These are phyloP conservation scores for Lipomyces anomalus DNA, from an alignment of 805 yeast species.

Conservation along the genomic window DNA sequence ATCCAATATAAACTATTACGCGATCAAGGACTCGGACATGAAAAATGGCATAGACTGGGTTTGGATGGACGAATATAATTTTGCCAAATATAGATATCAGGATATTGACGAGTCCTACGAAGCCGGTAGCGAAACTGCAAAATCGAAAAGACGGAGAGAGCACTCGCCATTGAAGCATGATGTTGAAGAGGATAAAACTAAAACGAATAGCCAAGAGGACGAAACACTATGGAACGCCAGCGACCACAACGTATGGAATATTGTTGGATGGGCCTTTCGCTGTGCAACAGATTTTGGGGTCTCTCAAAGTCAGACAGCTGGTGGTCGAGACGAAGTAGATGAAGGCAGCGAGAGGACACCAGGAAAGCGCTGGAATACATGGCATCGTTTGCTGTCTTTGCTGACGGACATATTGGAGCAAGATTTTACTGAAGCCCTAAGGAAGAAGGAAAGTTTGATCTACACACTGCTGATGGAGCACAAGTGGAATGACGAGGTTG, in stretches of 20 bases:
- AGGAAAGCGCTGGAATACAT: slow-evolving; percentile 16
- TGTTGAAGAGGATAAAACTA: no score
- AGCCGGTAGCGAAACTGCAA: no score
- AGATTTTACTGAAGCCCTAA: slow-evolving; percentile 11
- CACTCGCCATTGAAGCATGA: no score
- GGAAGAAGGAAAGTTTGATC: not conserved
- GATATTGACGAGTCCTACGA: no score
- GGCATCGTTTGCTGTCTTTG: slow-evolving; percentile 2
- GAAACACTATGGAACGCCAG: slow-evolving; percentile 9
- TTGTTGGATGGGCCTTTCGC: slow-evolving; percentile 18
- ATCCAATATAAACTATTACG: no score
- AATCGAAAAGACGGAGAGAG: no score
- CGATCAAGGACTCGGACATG: no score
- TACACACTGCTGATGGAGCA: not conserved
- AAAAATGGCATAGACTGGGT: no score
- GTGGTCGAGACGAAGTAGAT: not conserved
- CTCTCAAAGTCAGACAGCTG: not conserved
- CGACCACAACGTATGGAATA: slow-evolving; percentile 11
- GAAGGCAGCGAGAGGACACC: slow-evolving; percentile 1
- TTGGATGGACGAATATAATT: no score
- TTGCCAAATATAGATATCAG: no score
- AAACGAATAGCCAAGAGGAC: not conserved
- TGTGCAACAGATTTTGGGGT: slow-evolving; percentile 14
- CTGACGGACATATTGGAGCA: slow-evolving; percentile 6
- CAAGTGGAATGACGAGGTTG: not conserved